A percentile compares a stretch with the other conserved stretches of the same genome.
Conservation (phyloP, 2,329 filamentous ascomycete genomes). For the Clonostachys solani region DNA sequence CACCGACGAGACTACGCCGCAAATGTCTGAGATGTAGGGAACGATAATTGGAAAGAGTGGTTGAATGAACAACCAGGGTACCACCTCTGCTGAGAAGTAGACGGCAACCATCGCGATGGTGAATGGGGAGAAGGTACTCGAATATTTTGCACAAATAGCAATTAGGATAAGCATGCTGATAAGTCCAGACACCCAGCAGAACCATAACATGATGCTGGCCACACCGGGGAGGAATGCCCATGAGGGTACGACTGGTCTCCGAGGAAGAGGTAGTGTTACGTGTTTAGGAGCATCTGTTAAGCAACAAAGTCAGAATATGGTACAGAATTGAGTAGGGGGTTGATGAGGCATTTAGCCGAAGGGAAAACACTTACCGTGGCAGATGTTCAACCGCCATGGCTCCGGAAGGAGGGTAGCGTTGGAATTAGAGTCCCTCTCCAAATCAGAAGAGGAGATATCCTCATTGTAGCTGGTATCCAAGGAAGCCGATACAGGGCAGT, state of each 20-base stretch:
- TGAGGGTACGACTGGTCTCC: background rate
- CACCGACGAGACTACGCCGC: background rate
- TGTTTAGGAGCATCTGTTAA: too few relatives aligned
- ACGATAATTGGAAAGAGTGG: background rate
- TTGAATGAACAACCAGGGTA: background rate
- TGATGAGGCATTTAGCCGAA: background rate
- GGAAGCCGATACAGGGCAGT: background rate
- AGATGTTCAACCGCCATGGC: background rate
- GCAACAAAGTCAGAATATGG: too few relatives aligned
- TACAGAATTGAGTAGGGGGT: background rate
- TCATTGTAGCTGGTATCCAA: background rate
- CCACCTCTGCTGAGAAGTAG: background rate
- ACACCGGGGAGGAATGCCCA: background rate
- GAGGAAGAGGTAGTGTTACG: background rate
- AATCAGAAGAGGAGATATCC: background rate
- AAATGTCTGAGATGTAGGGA: background rate
- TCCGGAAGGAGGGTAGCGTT: background rate
- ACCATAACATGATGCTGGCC: background rate
- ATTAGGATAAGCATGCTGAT: background rate
- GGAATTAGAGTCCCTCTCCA: background rate
- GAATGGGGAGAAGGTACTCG: background rate
- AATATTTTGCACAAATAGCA: background rate
- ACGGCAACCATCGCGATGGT: background rate
- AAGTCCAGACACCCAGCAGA: background rate
- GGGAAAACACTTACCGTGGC: background rate